Evolutionary conservation across 164 flowering plant species (phyloP).

Genomic region (Aristolochia contorta): DNA sequence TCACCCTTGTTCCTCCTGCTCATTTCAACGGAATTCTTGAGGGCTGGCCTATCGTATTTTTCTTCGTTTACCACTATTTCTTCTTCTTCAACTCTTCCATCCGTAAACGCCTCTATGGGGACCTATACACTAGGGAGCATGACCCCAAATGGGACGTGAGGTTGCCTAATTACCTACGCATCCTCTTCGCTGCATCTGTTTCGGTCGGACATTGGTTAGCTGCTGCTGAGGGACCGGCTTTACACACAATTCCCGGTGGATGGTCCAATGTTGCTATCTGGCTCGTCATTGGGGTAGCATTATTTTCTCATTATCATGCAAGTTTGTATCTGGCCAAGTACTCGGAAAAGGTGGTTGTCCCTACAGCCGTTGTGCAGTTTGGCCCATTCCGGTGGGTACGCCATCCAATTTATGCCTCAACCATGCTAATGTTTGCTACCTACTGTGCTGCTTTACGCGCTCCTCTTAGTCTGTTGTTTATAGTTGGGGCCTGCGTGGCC

Average conservation of each 20-base stretch:
- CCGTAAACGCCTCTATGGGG: constrained; percentile 74
- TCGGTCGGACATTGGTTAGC: constrained; percentile 76
- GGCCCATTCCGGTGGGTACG: constrained; percentile 91
- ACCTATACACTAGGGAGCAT: constrained; percentile 47
- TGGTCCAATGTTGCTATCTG: constrained; percentile 57
- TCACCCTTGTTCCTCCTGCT: constrained; percentile 82
- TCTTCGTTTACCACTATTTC: constrained; percentile 73
- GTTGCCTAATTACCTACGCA: constrained; percentile 29
- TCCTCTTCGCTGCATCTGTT: constrained; percentile 51
- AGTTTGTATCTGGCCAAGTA: constrained; percentile 75
- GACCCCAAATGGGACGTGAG: constrained; percentile 77
- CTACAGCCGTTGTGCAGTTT: constrained; percentile 78
- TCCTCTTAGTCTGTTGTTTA: constrained; percentile 54
- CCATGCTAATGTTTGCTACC: constrained; percentile 57
- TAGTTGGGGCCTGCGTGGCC: constrained; percentile 43
- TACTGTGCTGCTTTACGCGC: constrained; percentile 68
- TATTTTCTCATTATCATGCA: constrained; percentile 66
- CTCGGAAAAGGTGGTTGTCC: constrained; percentile 79
- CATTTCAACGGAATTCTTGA: constrained; percentile 75
- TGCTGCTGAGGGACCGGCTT: constrained; percentile 79
- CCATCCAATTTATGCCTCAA: constrained; percentile 81
- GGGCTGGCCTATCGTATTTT: constrained; percentile 90
- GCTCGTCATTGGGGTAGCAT: constrained; percentile 41
- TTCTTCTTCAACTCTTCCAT: constrained; percentile 75
- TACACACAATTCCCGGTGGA: constrained; percentile 64